Conservation (phyloP, 2,329 filamentous ascomycete species). For the Bipolaris zeicola region DNA sequence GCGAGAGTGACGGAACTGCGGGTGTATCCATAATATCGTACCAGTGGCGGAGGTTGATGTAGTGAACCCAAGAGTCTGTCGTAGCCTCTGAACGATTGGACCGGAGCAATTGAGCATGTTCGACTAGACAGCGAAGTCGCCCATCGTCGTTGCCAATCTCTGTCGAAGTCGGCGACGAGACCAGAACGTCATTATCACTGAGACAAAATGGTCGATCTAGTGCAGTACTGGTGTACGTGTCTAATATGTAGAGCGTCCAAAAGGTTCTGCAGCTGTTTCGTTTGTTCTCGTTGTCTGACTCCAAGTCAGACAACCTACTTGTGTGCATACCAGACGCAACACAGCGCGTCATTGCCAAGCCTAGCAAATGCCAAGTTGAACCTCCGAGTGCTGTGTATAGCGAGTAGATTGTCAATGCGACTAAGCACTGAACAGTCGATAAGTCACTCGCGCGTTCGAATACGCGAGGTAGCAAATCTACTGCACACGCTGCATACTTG, state of each 20-base stretch:
- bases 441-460: neutral
- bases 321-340: constrained; percentile 20
- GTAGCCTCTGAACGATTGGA: too few relatives aligned
- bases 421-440: neutral
- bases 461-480: neutral
- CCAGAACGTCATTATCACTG: neutral
- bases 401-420: constrained; percentile 6
- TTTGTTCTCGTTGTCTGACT: constrained; percentile 9
- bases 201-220: constrained; percentile 15
- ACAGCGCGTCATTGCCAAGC: constrained; percentile 17
- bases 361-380: constrained; percentile 21
- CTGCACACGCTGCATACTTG: neutral
- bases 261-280: constrained; percentile 3
- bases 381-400: constrained; percentile 15
- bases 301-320: constrained; percentile 1
- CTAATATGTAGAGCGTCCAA: constrained; percentile 17
- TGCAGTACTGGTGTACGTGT: constrained; percentile 15
- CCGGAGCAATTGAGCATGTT: too few relatives aligned
- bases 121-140: too few relatives aligned
- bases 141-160: too few relatives aligned
- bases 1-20: too few relatives aligned
- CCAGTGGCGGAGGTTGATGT: too few relatives aligned
- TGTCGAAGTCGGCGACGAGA: neutral
- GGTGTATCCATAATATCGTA: too few relatives aligned
- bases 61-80: too few relatives aligned